Base-by-base conservation (phyloP, 495 filamentous ascomycete species). In the Aspergillus indologenus region DNA sequence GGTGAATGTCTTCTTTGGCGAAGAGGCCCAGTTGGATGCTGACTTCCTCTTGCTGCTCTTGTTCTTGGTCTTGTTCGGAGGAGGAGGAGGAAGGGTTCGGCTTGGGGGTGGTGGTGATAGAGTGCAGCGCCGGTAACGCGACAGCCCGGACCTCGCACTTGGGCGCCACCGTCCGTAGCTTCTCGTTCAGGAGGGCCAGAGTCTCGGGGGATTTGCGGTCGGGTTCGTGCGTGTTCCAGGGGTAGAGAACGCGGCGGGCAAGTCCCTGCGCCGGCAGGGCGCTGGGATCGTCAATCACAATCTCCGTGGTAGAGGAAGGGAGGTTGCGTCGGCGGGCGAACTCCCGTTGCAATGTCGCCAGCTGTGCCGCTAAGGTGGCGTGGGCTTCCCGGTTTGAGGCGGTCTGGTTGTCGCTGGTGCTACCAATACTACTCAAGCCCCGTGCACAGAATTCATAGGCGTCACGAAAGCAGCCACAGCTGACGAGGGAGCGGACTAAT, bases 211-310 rank as follows among this genome's bases (percentile, higher is more conserved):
- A 83, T 63, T 90, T 89, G 49, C 94, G 84, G 69, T 98, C 85
- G 0, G 91, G 92, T 66, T 98, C 95, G 64, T 94, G 80, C 20
- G 77, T 66, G 68, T 98, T 98, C 94, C 94, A 98, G 15, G 92
- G 90, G 71, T 98, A 98, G 17, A 96, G 78, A 66, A 98, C 89
- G 18, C 94, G 80, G 22, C 92, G 86, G 43, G 91, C 92, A 57
- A 82, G 78, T 2, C 92, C 91, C 61, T 85, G 82, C 26, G 92
- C 88, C 7, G 87, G 86, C 0, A 90, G 76, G 19, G 79, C 62
- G 52, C 77, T 77, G 8, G 79, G 64, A 58, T 83, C 34, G 34
- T 40, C 70, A 51, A 85, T 75, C 34, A 79, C 63, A 6, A 70
- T 67, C 0, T 49, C 58, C 2, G 17, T 22, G 1, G 18, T 24